Evolutionary conservation across 345 rosid genomes (phyloP), one percentile per base, ranked within the genome.

Genomic region (Hibiscus syriacus): DNA sequence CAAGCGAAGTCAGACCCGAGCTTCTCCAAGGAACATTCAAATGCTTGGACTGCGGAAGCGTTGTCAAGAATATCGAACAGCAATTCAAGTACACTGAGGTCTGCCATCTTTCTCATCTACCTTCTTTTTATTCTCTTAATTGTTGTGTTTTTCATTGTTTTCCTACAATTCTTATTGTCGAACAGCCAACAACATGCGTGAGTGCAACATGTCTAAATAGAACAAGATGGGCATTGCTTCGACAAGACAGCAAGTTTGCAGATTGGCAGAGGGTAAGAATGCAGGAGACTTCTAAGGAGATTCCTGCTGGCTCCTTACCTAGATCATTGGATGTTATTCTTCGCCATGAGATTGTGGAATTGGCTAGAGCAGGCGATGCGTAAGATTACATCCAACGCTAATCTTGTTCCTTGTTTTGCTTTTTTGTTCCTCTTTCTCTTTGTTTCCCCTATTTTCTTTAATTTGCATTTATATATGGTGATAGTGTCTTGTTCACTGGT

Each of bases 181-280:
- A 80, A 69, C 86, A 92, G 98, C 99, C 99, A 45, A 78, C 90
- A 1, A 91, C 92, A 26, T 94, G 98, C 57, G 83, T 79, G 65
- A 86, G 82, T 67, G 83, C 92, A 5, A 80, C 83, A 0, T 94
- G 97, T 80, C 11, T 70, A 26, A 94, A 89, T 54, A 84, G 85
- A 79, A 70, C 63, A 19, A 87, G 72, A 70, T 94, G 97, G 96
- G 98, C 89, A 25, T 63, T 94, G 73, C 98, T 94, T 72, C 78
- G 95, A 69, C 97, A 89, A 71, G 99, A 94, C 77, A 91, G 99
- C 70, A 94, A 87, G 76, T 94, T 94, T 76, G 87, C 97, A 3
- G 99, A 94, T 73, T 89, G 99, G 97, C 99, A 94, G 78, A 89
- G 99, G 79, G 97, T 87, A 52, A 85, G 99, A 74, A 81, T 94